These are phyloP conservation scores for Wallacemonas rigidus DNA, from an alignment of 208 protist genomes.

Conservation along the genomic window DNA sequence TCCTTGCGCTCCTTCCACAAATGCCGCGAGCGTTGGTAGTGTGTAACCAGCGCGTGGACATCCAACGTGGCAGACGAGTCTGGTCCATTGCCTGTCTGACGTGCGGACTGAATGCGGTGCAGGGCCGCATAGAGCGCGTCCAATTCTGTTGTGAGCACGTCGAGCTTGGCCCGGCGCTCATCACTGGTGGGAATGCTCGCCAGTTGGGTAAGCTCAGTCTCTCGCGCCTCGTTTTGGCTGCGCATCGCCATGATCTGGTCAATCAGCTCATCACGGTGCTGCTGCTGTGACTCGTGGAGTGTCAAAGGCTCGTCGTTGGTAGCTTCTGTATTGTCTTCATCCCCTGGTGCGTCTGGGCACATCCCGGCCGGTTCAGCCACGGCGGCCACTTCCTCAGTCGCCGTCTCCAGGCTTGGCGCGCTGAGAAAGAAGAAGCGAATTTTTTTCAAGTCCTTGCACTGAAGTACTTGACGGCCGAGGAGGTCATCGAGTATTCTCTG, in stretches of 20 bases:
- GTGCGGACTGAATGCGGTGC: not conserved
- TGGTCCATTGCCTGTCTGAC: not conserved
- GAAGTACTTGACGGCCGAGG: conserved; percentile 43
- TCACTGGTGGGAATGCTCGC: not conserved
- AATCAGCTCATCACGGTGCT: not conserved
- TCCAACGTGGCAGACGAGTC: not conserved
- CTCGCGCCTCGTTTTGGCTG: conserved; percentile 6
- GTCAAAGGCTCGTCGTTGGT: not conserved
- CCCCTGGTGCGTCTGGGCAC: not conserved
- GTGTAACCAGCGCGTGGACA: conserved; percentile 24
- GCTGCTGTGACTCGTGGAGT: too few species aligned
- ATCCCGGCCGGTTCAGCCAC: not conserved
- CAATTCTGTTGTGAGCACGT: conserved; percentile 10
- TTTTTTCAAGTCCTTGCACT: conserved; percentile 84
- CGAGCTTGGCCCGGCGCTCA: conserved; percentile 3
- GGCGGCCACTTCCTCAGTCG: not conserved
- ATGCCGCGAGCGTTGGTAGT: conserved; percentile 56
- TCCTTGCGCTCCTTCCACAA: conserved; percentile 74
- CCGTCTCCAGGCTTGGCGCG: not conserved
- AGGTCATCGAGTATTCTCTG: conserved; percentile 76
- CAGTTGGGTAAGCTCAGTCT: conserved; percentile 2
- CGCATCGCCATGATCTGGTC: conserved; percentile 7
- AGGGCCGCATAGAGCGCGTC: conserved; percentile 22
- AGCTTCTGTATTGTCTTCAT: not conserved
- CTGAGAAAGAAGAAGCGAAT: conserved; percentile 72